These are phyloP conservation scores for Elaeis guineensis DNA, from an alignment of 176 grass and related monocot genomes.

Conservation along the genomic window DNA sequence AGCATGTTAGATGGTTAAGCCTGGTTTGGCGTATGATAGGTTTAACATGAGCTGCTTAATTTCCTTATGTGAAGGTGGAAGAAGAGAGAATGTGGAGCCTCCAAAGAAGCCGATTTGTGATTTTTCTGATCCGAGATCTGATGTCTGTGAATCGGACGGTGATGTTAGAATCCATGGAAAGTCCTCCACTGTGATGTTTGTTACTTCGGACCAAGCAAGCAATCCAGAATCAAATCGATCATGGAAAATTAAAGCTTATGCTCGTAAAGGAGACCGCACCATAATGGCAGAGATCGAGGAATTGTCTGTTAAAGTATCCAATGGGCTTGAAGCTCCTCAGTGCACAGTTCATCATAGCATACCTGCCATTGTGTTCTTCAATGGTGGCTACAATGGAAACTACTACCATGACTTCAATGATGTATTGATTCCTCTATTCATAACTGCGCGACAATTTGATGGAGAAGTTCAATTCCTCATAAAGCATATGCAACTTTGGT, in stretches of 20 bases:
- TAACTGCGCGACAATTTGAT: conserved; percentile 37
- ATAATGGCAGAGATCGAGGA: conserved; percentile 5
- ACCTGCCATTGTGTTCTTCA: conserved; percentile 46
- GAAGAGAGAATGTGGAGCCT: conserved; percentile 23
- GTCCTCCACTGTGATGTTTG: conserved; percentile 32
- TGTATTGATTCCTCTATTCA: conserved; percentile 65
- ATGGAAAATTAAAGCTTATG: conserved; percentile 53
- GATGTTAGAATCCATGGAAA: conserved; percentile 58
- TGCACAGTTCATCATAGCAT: conserved; percentile 39
- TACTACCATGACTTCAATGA: conserved; percentile 80
- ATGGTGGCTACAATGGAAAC: conserved; percentile 60
- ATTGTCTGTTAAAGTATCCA: conserved; percentile 37
- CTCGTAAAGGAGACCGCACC: conserved; percentile 31
- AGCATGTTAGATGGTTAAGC: neutral
- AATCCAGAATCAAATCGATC: neutral
- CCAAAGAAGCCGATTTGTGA: conserved; percentile 27
- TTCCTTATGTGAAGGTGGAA: neutral
- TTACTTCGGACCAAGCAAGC: neutral
- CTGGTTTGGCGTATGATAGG: neutral
- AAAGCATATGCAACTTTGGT: conserved; percentile 50
- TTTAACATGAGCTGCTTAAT: neutral
- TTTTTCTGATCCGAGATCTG: conserved; percentile 29
- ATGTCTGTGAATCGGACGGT: conserved; percentile 65
- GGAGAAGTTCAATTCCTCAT: conserved; percentile 55
- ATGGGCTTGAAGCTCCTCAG: conserved; percentile 9